These are phyloP conservation scores for Ustilago cynodontis DNA, from an alignment of 1,284 basidiomycete genomes.

Conservation along the genomic window DNA sequence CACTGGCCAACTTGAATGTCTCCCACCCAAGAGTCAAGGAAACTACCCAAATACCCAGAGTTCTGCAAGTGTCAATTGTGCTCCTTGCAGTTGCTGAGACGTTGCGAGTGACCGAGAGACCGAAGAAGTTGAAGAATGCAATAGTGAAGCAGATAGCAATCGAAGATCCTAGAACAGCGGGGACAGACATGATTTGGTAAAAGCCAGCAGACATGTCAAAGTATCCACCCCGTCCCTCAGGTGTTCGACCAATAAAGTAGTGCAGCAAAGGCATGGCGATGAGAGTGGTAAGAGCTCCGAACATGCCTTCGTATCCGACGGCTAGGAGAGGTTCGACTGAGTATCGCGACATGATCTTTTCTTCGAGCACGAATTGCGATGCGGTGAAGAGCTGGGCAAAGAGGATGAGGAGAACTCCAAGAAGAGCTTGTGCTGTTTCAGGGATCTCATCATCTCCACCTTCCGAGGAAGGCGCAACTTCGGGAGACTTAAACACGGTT, in stretches of 20 bases:
- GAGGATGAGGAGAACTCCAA: slow-evolving; percentile 86
- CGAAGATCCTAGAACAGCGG: slow-evolving; percentile 81
- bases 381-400: slow-evolving; percentile 98
- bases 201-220: slow-evolving; percentile 93
- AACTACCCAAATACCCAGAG: slow-evolving; percentile 80
- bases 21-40: slow-evolving; percentile 82
- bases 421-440: slow-evolving; percentile 61
- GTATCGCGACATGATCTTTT: slow-evolving; percentile 84
- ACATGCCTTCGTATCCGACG: slow-evolving; percentile 93
- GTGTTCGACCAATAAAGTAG: slow-evolving; percentile 72
- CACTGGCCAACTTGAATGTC: slow-evolving; percentile 82
- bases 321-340: slow-evolving; percentile 89
- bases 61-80: slow-evolving; percentile 94
- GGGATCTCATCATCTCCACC: slow-evolving; percentile 57
- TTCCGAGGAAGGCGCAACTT: slow-evolving; percentile 22
- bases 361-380: slow-evolving; percentile 91
- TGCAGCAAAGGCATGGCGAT: slow-evolving; percentile 80
- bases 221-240: slow-evolving; percentile 78
- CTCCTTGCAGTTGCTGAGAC: slow-evolving; percentile 70
- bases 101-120: slow-evolving; percentile 84
- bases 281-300: slow-evolving; percentile 84
- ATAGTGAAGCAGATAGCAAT: slow-evolving; percentile 77
- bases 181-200: slow-evolving; percentile 85
- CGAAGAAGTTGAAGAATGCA: slow-evolving; percentile 95
- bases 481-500: slow-evolving; percentile 50